Base-by-base conservation (phyloP, 2,329 filamentous ascomycete species). In the Hyphodiscus sp. region DNA sequence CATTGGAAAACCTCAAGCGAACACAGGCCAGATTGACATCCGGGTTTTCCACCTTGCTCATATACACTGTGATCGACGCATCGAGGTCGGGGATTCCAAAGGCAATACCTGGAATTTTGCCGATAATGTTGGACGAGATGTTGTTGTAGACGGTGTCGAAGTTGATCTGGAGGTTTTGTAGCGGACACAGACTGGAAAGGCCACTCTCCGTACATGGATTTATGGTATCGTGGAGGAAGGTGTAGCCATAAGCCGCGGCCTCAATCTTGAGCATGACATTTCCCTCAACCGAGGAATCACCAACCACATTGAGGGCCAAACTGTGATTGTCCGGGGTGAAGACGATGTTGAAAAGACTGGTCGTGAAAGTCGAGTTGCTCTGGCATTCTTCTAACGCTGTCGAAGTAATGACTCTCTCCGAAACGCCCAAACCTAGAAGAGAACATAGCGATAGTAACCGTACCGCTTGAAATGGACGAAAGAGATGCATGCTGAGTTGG, bases 61-160 rank as follows among this genome's bases (percentile, higher is more conserved):
- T 89, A 64, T 84, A 85, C 64, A 96, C 83, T 64, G 81, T 83
- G 49, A 96, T 87, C 49, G 82, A 86, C 57, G 90, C 91, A 70
- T 97, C 92, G 51, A 96, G 78, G 76, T 96, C 92, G 47, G 91
- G 91, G 44, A 97, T 87, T 48, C 80, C 86, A 73, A 94, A 97
- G 50, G 90, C 88, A 66, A 96, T 92, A 47, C 81, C 82, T 54
- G 91, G 91, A 65, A 97, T 84, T 50, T 80, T 71, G 20, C 74
- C 71, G 55, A 89, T 72, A 41, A 86, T 80, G 23, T 76, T 73
- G 11, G 70, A 62, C 10, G 75, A 72, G 47, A 94, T 72, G 1
- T 74, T 70, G 38, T 91, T 68, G 65, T 87, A 38, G 53, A 50
- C 87, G 66, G 89, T 90, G 49, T 81, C 78, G 65, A 95, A 79